Evolutionary conservation across 495 filamentous ascomycete species (phyloP), one percentile per base, ranked within the genome.

Genomic region (Neurospora sp.): DNA sequence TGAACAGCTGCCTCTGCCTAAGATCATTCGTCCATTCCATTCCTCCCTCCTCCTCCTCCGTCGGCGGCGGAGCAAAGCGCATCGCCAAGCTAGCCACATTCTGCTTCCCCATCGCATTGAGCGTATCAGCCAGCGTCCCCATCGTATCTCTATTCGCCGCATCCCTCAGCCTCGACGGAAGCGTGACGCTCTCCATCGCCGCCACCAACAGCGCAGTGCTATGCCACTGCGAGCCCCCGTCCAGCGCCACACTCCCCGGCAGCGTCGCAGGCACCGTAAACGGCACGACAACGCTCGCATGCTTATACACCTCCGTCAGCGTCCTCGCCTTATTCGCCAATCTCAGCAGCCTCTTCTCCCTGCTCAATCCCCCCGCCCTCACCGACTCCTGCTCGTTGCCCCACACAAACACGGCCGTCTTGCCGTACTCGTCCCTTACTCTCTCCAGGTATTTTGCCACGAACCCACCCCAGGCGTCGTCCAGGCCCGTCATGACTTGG

Each of bases 401-500:
- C 90, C 94, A 98, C 22, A 94, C 87, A 90, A 92, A 96, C 40
- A 97, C 86, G 41, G 87, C 86, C 72, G 88, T 88, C 82, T 98
- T 98, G 31, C 93, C 92, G 80, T 93, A 95, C 78, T 98, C 96
- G 78, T 99, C 96, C 77, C 92, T 82, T 44, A 99, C 77, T 39
- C 89, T 84, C 77, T 97, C 93, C 20, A 96, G 77, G 83, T 97
- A 98, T 77, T 85, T 85, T 4, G 90, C 83, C 10, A 91, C 86
- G 80, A 98, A 98, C 0, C 94, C 94, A 71, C 92, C 94, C 96
- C 96, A 99, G 2, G 92, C 94, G 85, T 97, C 94, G 78, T 97
- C 94, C 10, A 91, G 82, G 12, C 88, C 86, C 0, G 92, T 86
- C 69, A 98, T 86, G 27, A 98, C 77, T 77, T 98, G 94, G 39